Evolutionary conservation across 495 filamentous ascomycete species (phyloP), one percentile per base, ranked within the genome.

Genomic region (Penicilliopsis zonata): DNA sequence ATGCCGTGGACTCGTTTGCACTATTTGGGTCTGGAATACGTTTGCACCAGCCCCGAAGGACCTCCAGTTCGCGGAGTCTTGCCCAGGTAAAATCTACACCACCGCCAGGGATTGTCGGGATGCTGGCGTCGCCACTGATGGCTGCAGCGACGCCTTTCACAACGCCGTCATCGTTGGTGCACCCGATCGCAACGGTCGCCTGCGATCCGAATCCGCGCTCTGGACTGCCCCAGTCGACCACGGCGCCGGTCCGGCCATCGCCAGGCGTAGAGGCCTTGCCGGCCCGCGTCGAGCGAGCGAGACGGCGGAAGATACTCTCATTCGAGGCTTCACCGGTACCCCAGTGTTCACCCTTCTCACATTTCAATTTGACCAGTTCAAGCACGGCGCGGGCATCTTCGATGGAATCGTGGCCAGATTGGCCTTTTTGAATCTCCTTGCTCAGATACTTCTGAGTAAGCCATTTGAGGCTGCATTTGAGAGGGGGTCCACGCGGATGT

Each of bases 321-420:
- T 71, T 74, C 24, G 70, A 76, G 4, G 69, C 61, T 14, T 87
- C 86, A 31, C 67, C 70, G 0, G 76, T 79, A 6, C 84, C 90
- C 78, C 86, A 98, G 19, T 58, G 55, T 29, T 76, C 76, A 24
- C 92, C 90, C 44, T 81, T 85, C 45, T 95, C 86, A 50, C 92
- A 94, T 52, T 98, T 98, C 51, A 82, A 75, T 49, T 88, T 94
- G 7, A 94, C 74, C 1, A 98, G 75, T 41, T 98, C 92, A 10
- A 98, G 72, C 35, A 82, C 87, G 2, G 90, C 85, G 27, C 67
- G 73, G 9, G 90, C 83, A 49, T 98, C 90, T 57, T 98, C 92
- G 44, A 94, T 69, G 17, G 81, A 85, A 64, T 95, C 77, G 46
- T 98, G 90, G 6, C 90, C 90, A 2, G 56, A 62, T 34, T 74